phyloP scores from a whole-genome alignment of 805 yeast species.

The Kluyveromyces aestuarii region DNA sequence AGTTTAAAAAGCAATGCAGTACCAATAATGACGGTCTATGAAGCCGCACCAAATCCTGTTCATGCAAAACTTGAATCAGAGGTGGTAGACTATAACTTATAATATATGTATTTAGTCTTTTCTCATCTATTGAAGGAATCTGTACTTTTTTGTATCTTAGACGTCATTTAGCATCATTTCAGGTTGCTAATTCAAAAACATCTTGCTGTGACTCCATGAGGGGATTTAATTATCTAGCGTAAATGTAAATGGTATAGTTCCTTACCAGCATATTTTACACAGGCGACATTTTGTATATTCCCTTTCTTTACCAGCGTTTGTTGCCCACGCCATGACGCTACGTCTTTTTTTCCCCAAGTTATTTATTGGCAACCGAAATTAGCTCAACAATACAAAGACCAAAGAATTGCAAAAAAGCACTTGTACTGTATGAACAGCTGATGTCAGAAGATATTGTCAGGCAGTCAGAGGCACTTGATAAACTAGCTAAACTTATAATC shows the following conservation, averaged over 20 bases:
- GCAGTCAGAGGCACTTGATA: conserved; percentile 18
- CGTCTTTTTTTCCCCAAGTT: background rate
- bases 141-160: background rate
- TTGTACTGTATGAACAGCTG: background rate
- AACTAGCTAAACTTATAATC: conserved; percentile 30
- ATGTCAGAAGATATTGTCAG: conserved; percentile 10
- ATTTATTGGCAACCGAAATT: background rate
- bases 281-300: too few species aligned
- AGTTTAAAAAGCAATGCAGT: conserved; percentile 10
- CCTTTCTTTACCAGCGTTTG: background rate
- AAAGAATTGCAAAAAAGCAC: too few species aligned
- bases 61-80: conserved; percentile 41
- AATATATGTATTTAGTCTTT: background rate
- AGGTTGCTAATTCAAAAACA: too few species aligned
- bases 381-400: background rate
- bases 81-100: background rate
- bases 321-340: background rate
- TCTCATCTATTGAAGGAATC: background rate
- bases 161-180: background rate
- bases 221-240: too few species aligned
- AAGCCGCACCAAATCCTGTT: conserved; percentile 85
- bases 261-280: too few species aligned
- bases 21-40: conserved; percentile 73
- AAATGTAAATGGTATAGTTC: too few species aligned
- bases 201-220: too few species aligned